Evolutionary conservation across 257 asterid genomes (phyloP).

Genomic region (Nicotiana paniculata): DNA sequence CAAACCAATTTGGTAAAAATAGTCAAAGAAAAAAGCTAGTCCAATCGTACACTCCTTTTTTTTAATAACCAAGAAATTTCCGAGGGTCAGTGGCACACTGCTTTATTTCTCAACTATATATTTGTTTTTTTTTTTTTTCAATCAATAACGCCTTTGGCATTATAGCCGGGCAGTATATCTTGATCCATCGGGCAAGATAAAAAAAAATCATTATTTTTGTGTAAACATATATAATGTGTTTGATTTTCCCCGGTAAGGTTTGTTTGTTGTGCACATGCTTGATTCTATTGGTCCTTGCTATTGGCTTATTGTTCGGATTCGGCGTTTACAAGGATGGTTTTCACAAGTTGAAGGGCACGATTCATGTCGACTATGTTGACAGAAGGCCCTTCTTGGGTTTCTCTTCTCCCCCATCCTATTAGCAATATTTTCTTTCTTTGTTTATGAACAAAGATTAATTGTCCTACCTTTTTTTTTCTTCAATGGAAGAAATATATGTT

Average conservation of each 20-base stretch:
- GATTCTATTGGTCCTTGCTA: not conserved
- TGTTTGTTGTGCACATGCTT: constrained; percentile 1
- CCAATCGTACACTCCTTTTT: too few relatives aligned
- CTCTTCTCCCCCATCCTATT: not conserved
- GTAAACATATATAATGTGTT: not conserved
- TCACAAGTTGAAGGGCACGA: not conserved
- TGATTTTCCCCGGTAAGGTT: not conserved
- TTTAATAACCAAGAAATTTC: too few relatives aligned
- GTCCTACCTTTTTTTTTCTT: not conserved
- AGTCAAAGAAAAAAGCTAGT: too few relatives aligned
- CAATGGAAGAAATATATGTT: not conserved
- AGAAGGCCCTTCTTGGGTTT: not conserved
- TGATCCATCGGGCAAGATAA: not conserved
- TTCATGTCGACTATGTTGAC: not conserved
- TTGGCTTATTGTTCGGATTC: not conserved
- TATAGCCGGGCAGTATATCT: not conserved
- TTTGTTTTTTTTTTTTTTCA: not conserved
- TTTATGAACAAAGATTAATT: not conserved
- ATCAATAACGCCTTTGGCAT: not conserved
- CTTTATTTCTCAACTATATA: not conserved
- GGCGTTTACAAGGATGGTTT: not conserved
- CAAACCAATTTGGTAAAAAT: too few relatives aligned
- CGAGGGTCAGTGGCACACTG: not conserved
- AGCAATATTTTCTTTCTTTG: not conserved
- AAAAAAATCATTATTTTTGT: not conserved